Evolutionary conservation across 371 early-diverging fungal species (phyloP), one percentile per base, ranked within the genome.

Genomic region (Rhizopus sp.): DNA sequence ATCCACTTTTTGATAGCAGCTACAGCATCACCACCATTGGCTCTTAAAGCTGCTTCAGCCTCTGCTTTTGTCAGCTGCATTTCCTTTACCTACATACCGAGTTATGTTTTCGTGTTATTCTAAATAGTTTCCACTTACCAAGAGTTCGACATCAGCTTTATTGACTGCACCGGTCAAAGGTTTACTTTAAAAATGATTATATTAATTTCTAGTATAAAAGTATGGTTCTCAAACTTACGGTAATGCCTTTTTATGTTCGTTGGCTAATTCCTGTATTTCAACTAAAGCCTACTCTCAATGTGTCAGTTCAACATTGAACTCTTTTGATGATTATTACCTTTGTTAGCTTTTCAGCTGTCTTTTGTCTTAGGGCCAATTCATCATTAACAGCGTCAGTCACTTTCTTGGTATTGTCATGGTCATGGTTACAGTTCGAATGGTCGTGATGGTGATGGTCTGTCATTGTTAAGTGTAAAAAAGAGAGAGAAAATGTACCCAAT

Each of bases 21-120:
- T 16, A 75, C 58, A 13, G 79, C 55, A 64, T 79, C 68, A n/a
- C 69, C 70, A 40, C 73, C 55, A 41, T 75, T 69, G 12, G 63
- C 65, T 52, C 70, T 65, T 55, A 81, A 57, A 39, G 65, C 68
- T 15, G 56, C 35, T 55, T 81, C 81, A 34, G 81, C 81, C 32
- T 68, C 68, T 4, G 51, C 41, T 42, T 70, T 74, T 29, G 68
- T 57, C 3, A 83, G 61, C 44, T 73, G 60, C 67, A 83, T 62
- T 54, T 83, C 77, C 31, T 61, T 62, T 13, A 66, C 55, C 65
- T 64, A 58, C 8, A 15, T 12, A 44, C 3, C 7, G 32, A 1
- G 5, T 7, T 17, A 6, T 37, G 23, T 45, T 50, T 10, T 45
- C 8, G 31, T 47, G 5, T 39, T 37, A 31, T 33, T 51, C 8